Base-by-base conservation (phyloP, 2,329 filamentous ascomycete species). In the Coniochaeta ligniaria region DNA sequence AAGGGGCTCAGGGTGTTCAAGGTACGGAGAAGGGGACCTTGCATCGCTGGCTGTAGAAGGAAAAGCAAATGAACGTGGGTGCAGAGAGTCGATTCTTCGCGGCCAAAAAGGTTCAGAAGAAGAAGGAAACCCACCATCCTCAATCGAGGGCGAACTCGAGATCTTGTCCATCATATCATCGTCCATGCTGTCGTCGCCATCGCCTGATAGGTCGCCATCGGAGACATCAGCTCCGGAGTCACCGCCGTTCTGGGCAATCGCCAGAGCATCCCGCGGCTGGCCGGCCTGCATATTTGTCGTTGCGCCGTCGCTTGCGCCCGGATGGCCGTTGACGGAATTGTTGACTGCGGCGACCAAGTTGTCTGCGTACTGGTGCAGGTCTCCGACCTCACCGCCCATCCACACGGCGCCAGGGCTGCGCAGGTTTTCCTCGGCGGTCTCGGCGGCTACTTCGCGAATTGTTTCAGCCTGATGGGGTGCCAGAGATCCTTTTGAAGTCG, bases 151-250 rank as follows among this genome's bases (percentile, higher is more conserved):
- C 69, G 94, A 98, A 76, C 93, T 98, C 70, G 94, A 98, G 66
- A 99, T 97, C 76, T 95, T 95, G 79, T 98, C 95, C 90, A 96
- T 92, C 87, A 96, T 87, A 75, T 98, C 94, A 75, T 97, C 82
- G 71, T 96, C 92, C 73, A 92, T 78, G 68, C 90, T 84, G 67
- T 90, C 89, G 56, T 82, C 90, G 68, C 88, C 87, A 57, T 85
- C 86, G 65, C 85, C 84, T 67, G 89, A 83, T 69, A 85, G 76
- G 64, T 91, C 87, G 56, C 82, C 85, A 64, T 89, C 87, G 66
- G 84, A 69, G 55, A 72, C 75, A 50, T 79, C 77, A 35, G 77
- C 71, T 38, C 69, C 77, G 57, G 78, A 76, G 64, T 76, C 65
- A 64, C 81, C 83, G 63, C 83, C 85, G 74, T 87, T 87, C 67